Evolutionary conservation across 805 yeast genomes (phyloP), one percentile per base, ranked within the genome.

Genomic region (Hagleromyces aurorensis): DNA sequence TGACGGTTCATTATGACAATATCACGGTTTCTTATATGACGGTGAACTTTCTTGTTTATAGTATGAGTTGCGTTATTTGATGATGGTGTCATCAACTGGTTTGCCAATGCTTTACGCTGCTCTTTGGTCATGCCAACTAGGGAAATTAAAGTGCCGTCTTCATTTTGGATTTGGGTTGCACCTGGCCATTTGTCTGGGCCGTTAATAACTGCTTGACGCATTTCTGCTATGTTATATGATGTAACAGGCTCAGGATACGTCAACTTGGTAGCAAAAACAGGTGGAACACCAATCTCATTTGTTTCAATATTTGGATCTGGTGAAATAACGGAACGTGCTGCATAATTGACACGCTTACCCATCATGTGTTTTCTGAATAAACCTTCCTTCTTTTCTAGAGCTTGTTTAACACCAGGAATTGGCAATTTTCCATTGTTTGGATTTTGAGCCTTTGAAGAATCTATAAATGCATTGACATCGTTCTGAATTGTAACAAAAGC

Each of bases 121-220:
- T 91, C 99, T 21, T 72, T 44, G 7, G 89, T 75, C 96, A 91
- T 85, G 20, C 91, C 91, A 30, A 79, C 69, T 49, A 93, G 67
- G 13, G 94, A 78, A 6, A 82, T 72, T 36, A 85, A 60, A 14
- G 80, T 64, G 11, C 97, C 97, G 59, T 86, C 96, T 64, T 93
- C 99, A 49, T 85, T 83, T 63, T 91, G 96, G 32, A 91, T 78
- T 62, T 84, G 94, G 16, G 79, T 72, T 27, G 99, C 99, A 62
- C 99, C 99, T 8, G 99, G 99, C 98, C 98, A 93, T 46, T 72
- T 75, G 40, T 84, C 87, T 17, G 99, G 97, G 48, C 99, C 99
- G 61, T 93, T 91, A 33, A 87, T 83, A 19, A 93, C 96, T 3
- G 96, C 96, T 59, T 80, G 80, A 53, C 97, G 76, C 55, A 91